phyloP scores from a whole-genome alignment of 306 rosid species.

The Betula pendula region DNA sequence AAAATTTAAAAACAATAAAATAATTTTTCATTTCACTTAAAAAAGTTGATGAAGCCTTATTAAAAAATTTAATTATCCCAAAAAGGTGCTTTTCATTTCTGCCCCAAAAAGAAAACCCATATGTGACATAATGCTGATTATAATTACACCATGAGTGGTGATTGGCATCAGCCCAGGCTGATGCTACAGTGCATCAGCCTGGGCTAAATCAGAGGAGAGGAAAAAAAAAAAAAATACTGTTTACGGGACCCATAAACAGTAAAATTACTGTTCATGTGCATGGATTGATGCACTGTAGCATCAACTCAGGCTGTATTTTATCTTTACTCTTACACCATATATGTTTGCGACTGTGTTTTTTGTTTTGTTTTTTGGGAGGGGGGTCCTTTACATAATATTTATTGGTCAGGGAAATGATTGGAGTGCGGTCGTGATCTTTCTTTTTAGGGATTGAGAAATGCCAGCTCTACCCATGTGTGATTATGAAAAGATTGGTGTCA shows the following conservation, averaged over 20 bases:
- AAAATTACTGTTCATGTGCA: too few relatives aligned
- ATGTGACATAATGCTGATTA: neutral
- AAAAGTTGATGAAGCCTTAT: neutral
- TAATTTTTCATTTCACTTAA: too few relatives aligned
- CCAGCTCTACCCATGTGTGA: neutral
- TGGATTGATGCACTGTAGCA: too few relatives aligned
- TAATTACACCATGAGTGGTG: too few relatives aligned
- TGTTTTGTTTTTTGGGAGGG: neutral
- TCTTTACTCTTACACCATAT: too few relatives aligned
- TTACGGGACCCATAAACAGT: too few relatives aligned
- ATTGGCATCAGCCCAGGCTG: too few relatives aligned
- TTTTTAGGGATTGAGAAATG: neutral
- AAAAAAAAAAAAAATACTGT: too few relatives aligned
- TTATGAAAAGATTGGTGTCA: neutral
- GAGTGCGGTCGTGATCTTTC: constrained; percentile 1
- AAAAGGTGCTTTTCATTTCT: constrained; percentile 9
- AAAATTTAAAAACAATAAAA: too few relatives aligned
- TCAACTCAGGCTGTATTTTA: too few relatives aligned
- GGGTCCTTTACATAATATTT: neutral
- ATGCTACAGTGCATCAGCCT: too few relatives aligned
- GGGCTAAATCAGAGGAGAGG: too few relatives aligned
- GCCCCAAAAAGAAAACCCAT: neutral
- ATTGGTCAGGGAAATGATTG: constrained; percentile 3
- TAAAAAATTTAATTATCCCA: neutral
- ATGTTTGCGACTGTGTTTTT: neutral